These are phyloP conservation scores for Sphaerobolus stellatus DNA, from an alignment of 1,284 basidiomycete species.

Conservation along the genomic window DNA sequence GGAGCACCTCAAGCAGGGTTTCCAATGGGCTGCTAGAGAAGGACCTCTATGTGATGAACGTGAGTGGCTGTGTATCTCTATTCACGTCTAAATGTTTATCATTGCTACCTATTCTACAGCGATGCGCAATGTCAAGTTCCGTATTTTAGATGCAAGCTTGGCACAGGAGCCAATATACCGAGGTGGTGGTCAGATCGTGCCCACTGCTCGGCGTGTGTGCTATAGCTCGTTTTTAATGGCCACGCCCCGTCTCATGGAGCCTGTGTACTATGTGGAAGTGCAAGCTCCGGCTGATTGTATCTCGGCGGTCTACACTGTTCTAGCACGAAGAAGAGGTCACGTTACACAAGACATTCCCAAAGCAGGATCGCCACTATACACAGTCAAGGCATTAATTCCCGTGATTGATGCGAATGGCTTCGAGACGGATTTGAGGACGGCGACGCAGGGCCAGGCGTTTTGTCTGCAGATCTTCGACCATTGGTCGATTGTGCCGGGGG, in stretches of 20 bases:
- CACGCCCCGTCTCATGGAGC: conserved; percentile 91
- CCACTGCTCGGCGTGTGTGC: conserved; percentile 94
- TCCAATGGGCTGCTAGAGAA: conserved; percentile 98
- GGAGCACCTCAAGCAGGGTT: conserved; percentile 97
- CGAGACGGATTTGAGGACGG: conserved; percentile 95
- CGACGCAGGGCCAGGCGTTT: conserved; percentile 97
- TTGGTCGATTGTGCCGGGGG: conserved; percentile 96
- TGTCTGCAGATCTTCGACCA: conserved; percentile 96
- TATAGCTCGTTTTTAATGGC: conserved; percentile 99
- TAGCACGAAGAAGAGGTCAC: conserved; percentile 94
- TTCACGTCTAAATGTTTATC: conserved; percentile 4
- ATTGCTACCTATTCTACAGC: conserved; percentile 50
- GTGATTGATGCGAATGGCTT: conserved; percentile 99
- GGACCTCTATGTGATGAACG: conserved; percentile 98
- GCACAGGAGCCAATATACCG: conserved; percentile 96
- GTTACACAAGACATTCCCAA: conserved; percentile 98
- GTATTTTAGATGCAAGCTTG: conserved; percentile 87
- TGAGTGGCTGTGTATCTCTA: conserved; percentile 46
- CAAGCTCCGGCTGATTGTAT: conserved; percentile 98
- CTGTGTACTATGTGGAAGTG: conserved; percentile 97
- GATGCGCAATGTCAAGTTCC: conserved; percentile 98
- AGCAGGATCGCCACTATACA: conserved; percentile 95
- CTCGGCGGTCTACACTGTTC: conserved; percentile 95
- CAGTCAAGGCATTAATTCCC: conserved; percentile 95
- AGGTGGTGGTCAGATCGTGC: conserved; percentile 97